phyloP scores from a whole-genome alignment of 139 green algal genomes.

The Chlamydomonas incerta region DNA sequence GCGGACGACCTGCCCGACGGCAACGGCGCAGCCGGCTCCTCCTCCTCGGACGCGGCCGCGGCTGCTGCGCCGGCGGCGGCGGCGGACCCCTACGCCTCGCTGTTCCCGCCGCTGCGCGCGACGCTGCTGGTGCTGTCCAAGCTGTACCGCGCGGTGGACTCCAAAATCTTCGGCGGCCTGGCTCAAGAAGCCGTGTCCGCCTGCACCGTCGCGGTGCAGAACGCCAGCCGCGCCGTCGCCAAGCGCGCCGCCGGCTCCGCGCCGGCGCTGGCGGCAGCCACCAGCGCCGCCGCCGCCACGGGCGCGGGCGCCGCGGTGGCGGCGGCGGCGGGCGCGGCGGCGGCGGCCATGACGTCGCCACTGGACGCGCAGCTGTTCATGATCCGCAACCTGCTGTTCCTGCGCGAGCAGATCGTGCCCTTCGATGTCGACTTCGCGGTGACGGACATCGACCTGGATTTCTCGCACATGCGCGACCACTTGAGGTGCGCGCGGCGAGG shows the following conservation, averaged over 20 bases:
- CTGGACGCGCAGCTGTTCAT: slow-evolving; percentile 94
- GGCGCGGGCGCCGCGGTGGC: neutral
- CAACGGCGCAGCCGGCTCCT: neutral
- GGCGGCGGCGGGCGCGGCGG: slow-evolving; percentile 49
- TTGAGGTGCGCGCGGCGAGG: slow-evolving; percentile 85
- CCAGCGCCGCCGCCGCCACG: slow-evolving; percentile 21
- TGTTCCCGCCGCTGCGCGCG: slow-evolving; percentile 87
- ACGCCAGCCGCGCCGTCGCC: slow-evolving; percentile 54
- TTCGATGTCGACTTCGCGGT: slow-evolving; percentile 92
- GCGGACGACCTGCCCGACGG: neutral
- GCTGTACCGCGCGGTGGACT: slow-evolving; percentile 90
- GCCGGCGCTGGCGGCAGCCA: neutral
- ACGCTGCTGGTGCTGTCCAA: slow-evolving; percentile 90
- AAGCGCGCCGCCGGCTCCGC: neutral
- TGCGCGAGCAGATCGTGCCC: slow-evolving; percentile 92
- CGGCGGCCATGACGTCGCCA: slow-evolving; percentile 8
- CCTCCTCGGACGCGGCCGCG: neutral
- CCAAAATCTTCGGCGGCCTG: slow-evolving; percentile 86
- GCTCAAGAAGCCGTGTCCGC: slow-evolving; percentile 90
- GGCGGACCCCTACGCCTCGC: slow-evolving; percentile 51
- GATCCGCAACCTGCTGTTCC: slow-evolving; percentile 94
- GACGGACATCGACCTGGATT: slow-evolving; percentile 92
- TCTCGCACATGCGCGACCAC: slow-evolving; percentile 92
- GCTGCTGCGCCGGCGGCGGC: neutral
- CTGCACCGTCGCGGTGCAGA: slow-evolving; percentile 80